These are phyloP conservation scores for Fusarium nanum DNA, from an alignment of 2,329 filamentous ascomycete genomes.

Conservation along the genomic window DNA sequence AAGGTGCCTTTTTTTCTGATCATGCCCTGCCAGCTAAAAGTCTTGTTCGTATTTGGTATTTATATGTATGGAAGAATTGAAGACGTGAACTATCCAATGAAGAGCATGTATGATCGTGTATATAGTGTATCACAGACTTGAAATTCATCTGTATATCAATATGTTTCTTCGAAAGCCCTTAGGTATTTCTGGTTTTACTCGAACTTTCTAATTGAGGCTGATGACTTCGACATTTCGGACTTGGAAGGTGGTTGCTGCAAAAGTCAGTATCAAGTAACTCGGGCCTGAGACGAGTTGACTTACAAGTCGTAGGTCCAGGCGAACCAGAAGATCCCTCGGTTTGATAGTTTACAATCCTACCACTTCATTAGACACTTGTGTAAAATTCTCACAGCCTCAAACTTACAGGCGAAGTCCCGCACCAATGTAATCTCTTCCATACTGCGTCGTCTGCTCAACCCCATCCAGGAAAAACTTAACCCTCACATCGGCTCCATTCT, in stretches of 20 bases:
- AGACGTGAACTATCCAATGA: accelerated
- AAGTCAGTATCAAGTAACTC: background rate
- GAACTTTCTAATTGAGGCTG: slow-evolving; percentile 21
- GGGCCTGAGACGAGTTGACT: background rate
- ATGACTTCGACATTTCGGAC: slow-evolving; percentile 32
- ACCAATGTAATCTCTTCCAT: slow-evolving; percentile 32
- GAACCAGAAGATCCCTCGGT: slow-evolving; percentile 34
- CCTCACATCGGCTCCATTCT: slow-evolving; percentile 32
- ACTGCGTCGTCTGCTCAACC: slow-evolving; percentile 31
- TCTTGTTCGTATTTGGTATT: background rate
- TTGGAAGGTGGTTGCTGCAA: slow-evolving; percentile 21
- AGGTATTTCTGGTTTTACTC: background rate
- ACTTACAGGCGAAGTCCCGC: slow-evolving; percentile 30
- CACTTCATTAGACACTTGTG: background rate
- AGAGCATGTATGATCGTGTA: background rate
- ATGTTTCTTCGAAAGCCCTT: background rate
- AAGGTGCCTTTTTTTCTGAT: background rate
- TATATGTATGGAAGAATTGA: background rate
- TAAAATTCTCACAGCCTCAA: background rate
- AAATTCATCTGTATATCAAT: background rate
- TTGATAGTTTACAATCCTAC: slow-evolving; percentile 34
- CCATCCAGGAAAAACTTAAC: slow-evolving; percentile 39
- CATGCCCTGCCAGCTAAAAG: background rate
- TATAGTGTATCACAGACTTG: background rate
- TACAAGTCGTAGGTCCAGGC: slow-evolving; percentile 26